These are phyloP conservation scores for Saccharata proteae DNA, from an alignment of 2,329 filamentous ascomycete genomes.

Conservation along the genomic window DNA sequence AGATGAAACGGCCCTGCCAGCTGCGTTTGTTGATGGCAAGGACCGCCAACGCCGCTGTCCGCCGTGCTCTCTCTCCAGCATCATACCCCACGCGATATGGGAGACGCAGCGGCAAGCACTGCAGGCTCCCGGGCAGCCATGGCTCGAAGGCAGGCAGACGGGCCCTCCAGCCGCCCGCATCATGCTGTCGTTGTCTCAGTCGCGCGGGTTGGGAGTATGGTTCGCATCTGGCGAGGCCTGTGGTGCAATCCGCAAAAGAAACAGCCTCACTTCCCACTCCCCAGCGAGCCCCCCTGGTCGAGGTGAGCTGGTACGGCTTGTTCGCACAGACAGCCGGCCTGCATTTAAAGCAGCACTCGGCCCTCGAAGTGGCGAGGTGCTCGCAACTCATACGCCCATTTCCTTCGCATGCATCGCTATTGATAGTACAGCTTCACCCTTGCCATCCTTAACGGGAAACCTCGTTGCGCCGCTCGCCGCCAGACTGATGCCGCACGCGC, in stretches of 20 bases:
- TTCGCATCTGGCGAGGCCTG: constrained; percentile 10
- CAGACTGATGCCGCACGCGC: no score
- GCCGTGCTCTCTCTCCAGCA: no score
- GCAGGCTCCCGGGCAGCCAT: no score
- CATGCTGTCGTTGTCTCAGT: constrained; percentile 10
- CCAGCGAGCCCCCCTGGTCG: constrained; percentile 6
- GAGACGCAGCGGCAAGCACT: no score
- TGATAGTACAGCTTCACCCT: constrained; percentile 8
- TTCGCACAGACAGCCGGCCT: constrained; percentile 9
- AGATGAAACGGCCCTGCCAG: constrained; percentile 6
- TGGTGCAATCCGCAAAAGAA: constrained; percentile 10
- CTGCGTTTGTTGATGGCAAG: no score
- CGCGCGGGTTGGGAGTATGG: constrained; percentile 7
- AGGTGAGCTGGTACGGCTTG: constrained; percentile 7
- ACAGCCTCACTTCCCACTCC: constrained; percentile 7
- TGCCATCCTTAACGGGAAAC: constrained; percentile 6
- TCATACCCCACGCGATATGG: no score
- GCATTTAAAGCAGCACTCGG: constrained; percentile 9
- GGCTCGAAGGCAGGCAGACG: no score
- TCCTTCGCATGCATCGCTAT: no score
- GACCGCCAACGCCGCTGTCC: no score
- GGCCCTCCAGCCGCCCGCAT: constrained; percentile 8
- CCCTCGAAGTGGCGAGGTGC: constrained; percentile 5
- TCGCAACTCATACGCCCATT: constrained; percentile 4
- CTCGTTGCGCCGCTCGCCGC: not conserved